Evolutionary conservation across 2,329 filamentous ascomycete species (phyloP).

Genomic region (Thielaviopsis euricoi): DNA sequence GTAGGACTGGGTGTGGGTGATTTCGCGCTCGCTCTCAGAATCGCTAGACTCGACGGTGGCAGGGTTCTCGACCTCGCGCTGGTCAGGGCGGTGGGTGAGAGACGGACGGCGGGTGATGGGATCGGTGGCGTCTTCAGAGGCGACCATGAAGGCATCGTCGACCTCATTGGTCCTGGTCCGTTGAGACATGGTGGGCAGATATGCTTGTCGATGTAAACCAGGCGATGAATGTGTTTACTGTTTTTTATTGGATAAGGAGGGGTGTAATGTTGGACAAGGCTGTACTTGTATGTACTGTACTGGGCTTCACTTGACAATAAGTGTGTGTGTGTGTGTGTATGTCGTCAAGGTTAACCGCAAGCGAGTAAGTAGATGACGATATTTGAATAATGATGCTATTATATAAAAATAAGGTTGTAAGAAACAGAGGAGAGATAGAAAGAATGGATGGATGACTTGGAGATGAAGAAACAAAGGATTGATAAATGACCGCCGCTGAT

Average conservation of each 20-base stretch:
- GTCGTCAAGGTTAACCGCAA: not conserved
- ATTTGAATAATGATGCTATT: too few species aligned
- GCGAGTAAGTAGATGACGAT: not conserved
- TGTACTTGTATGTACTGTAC: too few species aligned
- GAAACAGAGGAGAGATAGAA: not conserved
- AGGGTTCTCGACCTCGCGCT: conserved; percentile 43
- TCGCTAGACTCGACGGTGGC: conserved; percentile 29
- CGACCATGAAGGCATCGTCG: conserved; percentile 15
- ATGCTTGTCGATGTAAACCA: not conserved
- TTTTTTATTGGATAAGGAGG: too few species aligned
- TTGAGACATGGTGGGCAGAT: not conserved
- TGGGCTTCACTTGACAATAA: too few species aligned
- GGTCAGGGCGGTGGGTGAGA: conserved; percentile 25
- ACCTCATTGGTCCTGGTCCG: not conserved
- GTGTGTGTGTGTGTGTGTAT: not conserved
- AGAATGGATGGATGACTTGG: not conserved
- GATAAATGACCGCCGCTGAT: not conserved
- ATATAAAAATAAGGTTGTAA: not conserved
- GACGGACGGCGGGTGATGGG: conserved; percentile 13
- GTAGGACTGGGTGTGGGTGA: conserved; percentile 16
- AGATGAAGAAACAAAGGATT: not conserved
- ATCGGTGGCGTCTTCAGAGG: conserved; percentile 15
- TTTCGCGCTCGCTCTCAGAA: conserved; percentile 1
- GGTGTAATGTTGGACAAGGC: too few species aligned
- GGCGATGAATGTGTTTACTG: too few species aligned